Conservation (phyloP, 768 basidiomycete species). For the Tubosaeta sp. region DNA sequence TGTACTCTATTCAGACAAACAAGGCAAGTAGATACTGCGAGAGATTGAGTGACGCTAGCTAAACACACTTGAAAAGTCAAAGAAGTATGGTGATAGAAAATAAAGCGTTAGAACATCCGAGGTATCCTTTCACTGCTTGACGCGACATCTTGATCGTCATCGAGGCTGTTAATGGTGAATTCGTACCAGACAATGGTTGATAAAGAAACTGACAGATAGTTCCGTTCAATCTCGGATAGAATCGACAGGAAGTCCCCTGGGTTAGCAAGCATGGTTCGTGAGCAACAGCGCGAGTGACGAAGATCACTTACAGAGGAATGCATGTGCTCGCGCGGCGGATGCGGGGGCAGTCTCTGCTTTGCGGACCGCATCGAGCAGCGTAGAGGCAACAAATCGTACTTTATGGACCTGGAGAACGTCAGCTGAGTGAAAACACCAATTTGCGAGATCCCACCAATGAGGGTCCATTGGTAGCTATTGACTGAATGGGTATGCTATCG, state of each 20-base stretch:
- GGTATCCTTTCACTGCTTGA: constrained; percentile 55
- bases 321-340: constrained; percentile 80
- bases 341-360: constrained; percentile 77
- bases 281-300: background rate
- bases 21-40: background rate
- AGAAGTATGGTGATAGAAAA: background rate
- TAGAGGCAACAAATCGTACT: constrained; percentile 91
- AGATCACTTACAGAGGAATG: constrained; percentile 66
- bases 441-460: constrained; percentile 50
- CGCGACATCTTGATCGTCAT: constrained; percentile 38
- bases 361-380: constrained; percentile 77
- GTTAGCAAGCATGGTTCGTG: constrained; percentile 2
- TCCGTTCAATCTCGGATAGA: constrained; percentile 85
- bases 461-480: constrained; percentile 85
- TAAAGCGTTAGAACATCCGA: constrained; percentile 12
- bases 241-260: constrained; percentile 91
- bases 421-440: background rate
- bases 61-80: background rate
- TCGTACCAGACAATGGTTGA: background rate
- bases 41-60: too few species aligned
- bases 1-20: background rate
- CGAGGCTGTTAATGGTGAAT: constrained; percentile 40
- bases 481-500: constrained; percentile 83
- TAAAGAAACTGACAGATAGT: constrained; percentile 63
- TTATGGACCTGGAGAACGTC: constrained; percentile 65